A percentile compares a stretch with the other conserved stretches of the same genome.
These are phyloP conservation scores for Diplosphaera chodatii DNA, from an alignment of 139 green algal genomes.

Conservation along the genomic window DNA sequence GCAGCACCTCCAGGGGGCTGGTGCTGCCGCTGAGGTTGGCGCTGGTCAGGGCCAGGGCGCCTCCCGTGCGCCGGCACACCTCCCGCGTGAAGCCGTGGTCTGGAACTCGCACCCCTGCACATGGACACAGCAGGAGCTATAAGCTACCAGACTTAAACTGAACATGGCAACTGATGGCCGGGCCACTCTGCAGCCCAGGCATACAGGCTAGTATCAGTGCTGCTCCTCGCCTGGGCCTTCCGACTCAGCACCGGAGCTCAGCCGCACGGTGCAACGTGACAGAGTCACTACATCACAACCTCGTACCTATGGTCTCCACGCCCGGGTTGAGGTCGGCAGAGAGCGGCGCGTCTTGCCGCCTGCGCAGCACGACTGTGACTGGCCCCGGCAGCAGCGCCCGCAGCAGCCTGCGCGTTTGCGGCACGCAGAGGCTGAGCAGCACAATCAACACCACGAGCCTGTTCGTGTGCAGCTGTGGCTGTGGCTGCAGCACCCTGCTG, in stretches of 20 bases:
- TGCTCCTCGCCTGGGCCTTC: no score
- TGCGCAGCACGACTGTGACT: conserved; percentile 58
- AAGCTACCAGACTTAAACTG: no score
- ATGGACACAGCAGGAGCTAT: no score
- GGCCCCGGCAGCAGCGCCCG: conserved; percentile 60
- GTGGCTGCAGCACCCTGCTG: no score
- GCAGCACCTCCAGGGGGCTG: conserved; percentile 18
- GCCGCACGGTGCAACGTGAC: background rate
- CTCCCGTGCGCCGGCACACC: conserved; percentile 28
- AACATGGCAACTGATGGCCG: no score
- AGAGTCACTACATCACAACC: no score
- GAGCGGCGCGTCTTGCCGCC: conserved; percentile 32
- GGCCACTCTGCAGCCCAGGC: no score
- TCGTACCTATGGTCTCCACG: conserved; percentile 24
- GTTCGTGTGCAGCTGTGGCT: no score
- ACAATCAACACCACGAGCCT: conserved; percentile 33
- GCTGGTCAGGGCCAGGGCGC: conserved; percentile 56
- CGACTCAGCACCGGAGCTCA: no score
- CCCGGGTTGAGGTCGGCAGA: conserved; percentile 40
- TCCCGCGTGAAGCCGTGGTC: conserved; percentile 46
- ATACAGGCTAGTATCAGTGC: no score
- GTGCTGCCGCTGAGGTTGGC: conserved; percentile 54
- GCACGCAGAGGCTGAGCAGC: no score
- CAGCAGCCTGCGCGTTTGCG: conserved; percentile 47
- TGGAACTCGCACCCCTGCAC: conserved; percentile 57